phyloP scores from a whole-genome alignment of 305 asterid species.

The Fraxinus nigra region DNA sequence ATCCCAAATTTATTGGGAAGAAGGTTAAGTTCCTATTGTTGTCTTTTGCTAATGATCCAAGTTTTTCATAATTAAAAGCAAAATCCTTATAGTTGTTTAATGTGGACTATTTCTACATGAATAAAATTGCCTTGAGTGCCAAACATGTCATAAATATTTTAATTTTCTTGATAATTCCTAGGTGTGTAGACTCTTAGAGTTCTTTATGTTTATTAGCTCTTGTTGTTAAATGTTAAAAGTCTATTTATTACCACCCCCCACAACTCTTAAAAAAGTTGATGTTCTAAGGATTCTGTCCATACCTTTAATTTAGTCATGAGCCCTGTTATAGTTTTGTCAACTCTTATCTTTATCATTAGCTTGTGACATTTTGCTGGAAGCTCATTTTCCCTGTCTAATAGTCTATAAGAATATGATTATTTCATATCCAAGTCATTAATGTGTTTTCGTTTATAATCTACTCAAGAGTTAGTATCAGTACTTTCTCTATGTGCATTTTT shows the following conservation, averaged over 20 bases:
- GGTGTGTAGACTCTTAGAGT: background rate
- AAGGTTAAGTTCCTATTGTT: background rate
- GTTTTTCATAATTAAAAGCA: background rate
- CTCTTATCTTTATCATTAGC: conserved; percentile 4
- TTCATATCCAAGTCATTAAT: background rate
- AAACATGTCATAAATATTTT: background rate
- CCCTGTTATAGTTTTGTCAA: conserved; percentile 1
- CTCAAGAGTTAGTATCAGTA: background rate
- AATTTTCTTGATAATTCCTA: background rate
- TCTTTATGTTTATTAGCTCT: background rate
- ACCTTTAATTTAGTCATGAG: conserved; percentile 8
- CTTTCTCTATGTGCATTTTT: background rate
- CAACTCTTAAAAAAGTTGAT: background rate
- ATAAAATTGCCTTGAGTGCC: background rate
- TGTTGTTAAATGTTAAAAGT: background rate
- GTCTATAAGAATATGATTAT: background rate
- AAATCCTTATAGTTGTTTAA: background rate
- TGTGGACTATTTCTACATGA: background rate
- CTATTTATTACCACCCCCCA: background rate
- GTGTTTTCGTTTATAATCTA: background rate
- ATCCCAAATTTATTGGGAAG: background rate
- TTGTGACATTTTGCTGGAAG: background rate
- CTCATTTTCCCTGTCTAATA: background rate
- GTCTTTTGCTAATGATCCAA: background rate
- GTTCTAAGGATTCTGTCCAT: background rate